These are phyloP conservation scores for Corynascus novoguineensis DNA, from an alignment of 495 filamentous ascomycete species.

Conservation along the genomic window DNA sequence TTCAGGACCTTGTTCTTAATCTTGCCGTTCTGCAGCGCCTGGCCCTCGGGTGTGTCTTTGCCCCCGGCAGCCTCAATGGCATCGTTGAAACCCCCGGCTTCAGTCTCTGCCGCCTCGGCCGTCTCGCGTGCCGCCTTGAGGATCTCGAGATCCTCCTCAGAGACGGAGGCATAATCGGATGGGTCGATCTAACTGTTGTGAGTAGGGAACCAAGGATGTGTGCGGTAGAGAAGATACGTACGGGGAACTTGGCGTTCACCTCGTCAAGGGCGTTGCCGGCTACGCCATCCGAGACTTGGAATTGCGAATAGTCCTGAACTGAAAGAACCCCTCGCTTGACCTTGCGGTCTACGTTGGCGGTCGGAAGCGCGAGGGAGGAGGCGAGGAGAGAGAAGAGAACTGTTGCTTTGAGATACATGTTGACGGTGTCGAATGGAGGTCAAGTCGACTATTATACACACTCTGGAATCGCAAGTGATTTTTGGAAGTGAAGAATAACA, in stretches of 20 bases:
- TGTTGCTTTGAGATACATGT: slow-evolving; percentile 30
- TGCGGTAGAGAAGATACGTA: slow-evolving; percentile 11
- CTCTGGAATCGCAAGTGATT: slow-evolving; percentile 1
- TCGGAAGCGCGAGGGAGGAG: slow-evolving; percentile 25
- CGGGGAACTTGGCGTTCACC: slow-evolving; percentile 41
- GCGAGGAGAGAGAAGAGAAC: slow-evolving; percentile 29
- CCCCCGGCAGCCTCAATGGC: slow-evolving; percentile 37
- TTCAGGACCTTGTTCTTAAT: slow-evolving; percentile 54
- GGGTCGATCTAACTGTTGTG: slow-evolving; percentile 31
- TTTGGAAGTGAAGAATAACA: slow-evolving; percentile 15
- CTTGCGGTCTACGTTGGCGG: neutral
- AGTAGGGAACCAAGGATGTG: neutral
- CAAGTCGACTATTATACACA: neutral
- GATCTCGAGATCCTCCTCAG: slow-evolving; percentile 33
- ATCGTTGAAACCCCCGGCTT: slow-evolving; percentile 39
- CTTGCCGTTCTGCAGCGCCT: slow-evolving; percentile 43
- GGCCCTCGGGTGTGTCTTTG: slow-evolving; percentile 23
- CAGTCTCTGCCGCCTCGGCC: slow-evolving; percentile 38
- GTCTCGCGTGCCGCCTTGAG: slow-evolving; percentile 36
- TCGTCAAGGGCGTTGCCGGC: slow-evolving; percentile 41
- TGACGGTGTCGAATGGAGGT: slow-evolving; percentile 1
- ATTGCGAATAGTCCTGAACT: slow-evolving; percentile 27
- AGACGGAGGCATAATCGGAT: slow-evolving; percentile 33
- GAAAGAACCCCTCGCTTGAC: slow-evolving; percentile 20
- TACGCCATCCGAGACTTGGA: slow-evolving; percentile 39